Evolutionary conservation across 2,329 filamentous ascomycete species (phyloP).

Genomic region (Fusarium gaditjirri): DNA sequence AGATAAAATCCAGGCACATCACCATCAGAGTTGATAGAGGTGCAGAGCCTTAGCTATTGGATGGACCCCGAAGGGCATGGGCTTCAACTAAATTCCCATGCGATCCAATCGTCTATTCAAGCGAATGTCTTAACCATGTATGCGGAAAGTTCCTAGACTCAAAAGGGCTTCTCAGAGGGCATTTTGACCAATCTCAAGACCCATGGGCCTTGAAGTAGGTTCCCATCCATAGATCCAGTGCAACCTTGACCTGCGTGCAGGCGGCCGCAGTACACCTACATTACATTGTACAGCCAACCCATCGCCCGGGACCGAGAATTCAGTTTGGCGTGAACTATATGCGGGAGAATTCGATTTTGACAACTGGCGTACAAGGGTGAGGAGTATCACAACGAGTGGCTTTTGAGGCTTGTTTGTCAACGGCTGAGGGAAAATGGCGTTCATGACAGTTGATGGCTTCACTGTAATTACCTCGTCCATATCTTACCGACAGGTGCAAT

Average conservation of each 20-base stretch:
- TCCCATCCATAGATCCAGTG: constrained; percentile 31
- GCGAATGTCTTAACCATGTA: constrained; percentile 17
- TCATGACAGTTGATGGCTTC: background rate
- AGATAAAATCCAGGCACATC: constrained; percentile 22
- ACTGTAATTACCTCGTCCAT: background rate
- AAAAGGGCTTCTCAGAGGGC: constrained; percentile 2
- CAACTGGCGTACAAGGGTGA: background rate
- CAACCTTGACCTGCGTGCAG: constrained; percentile 30
- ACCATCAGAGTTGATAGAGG: constrained; percentile 1
- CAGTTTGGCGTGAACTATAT: constrained; percentile 8
- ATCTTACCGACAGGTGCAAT: background rate
- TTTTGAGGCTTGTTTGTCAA: constrained; percentile 4
- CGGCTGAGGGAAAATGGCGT: background rate
- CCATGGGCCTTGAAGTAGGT: constrained; percentile 10
- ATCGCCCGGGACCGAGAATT: constrained; percentile 9
- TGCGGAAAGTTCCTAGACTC: constrained; percentile 29
- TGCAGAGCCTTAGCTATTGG: constrained; percentile 19
- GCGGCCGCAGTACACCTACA: constrained; percentile 10
- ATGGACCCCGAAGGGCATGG: constrained; percentile 23
- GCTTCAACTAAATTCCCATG: constrained; percentile 21
- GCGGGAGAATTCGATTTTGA: background rate
- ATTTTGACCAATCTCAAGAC: constrained; percentile 10
- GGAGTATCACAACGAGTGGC: constrained; percentile 8
- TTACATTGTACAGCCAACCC: constrained; percentile 1
- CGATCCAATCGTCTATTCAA: constrained; percentile 22